Evolutionary conservation across 768 basidiomycete species (phyloP).

Genomic region (Tulasnella sp.): DNA sequence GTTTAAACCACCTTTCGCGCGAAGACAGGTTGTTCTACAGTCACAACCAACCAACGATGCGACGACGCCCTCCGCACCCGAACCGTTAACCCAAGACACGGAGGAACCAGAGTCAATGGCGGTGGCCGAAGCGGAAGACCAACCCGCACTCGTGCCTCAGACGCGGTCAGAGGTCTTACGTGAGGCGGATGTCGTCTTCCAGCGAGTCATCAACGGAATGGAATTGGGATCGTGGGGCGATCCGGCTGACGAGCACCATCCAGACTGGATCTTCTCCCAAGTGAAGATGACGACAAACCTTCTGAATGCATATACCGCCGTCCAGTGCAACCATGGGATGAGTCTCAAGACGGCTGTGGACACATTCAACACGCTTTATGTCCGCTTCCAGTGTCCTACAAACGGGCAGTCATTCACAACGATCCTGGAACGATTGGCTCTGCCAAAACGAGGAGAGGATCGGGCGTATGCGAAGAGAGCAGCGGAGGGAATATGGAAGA

Average conservation of each 20-base stretch:
- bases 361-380: conserved; percentile 17
- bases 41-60: conserved; percentile 1
- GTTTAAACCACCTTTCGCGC: conserved; percentile 60
- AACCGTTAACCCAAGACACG: not conserved
- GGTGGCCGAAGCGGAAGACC: not conserved
- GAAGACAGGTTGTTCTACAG: conserved; percentile 35
- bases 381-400: not conserved
- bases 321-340: conserved; percentile 50
- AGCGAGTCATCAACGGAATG: conserved; percentile 43
- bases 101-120: not conserved
- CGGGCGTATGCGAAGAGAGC: conserved; percentile 36
- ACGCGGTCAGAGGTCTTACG: conserved; percentile 57
- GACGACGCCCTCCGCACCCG: not conserved
- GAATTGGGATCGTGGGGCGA: not conserved
- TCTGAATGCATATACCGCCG: conserved; percentile 71
- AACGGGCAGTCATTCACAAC: conserved; percentile 4
- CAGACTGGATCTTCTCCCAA: conserved; percentile 37
- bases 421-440: conserved; percentile 3
- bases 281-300: conserved; percentile 53
- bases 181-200: conserved; percentile 59
- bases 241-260: not conserved
- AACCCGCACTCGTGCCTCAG: conserved; percentile 39
- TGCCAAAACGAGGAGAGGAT: conserved; percentile 12
- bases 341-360: conserved; percentile 35
- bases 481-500: conserved; percentile 53